These are phyloP conservation scores for Anisogramma anomala DNA, from an alignment of 2,329 filamentous ascomycete species.

Conservation along the genomic window DNA sequence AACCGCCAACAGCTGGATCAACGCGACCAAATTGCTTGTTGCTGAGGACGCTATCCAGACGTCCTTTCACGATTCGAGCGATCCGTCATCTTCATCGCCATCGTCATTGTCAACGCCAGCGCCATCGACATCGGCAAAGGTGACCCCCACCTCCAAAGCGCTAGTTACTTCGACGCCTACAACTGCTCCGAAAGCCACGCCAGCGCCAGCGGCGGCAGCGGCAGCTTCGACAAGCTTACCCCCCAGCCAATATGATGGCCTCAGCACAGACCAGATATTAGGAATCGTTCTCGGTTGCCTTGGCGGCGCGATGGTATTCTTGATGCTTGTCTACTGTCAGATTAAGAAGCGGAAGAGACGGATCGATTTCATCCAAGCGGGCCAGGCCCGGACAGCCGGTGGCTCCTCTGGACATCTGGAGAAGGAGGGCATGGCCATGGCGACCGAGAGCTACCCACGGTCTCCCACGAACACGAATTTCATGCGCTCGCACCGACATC, in stretches of 20 bases:
- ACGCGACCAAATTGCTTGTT: slow-evolving; percentile 53
- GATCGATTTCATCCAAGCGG: slow-evolving; percentile 37
- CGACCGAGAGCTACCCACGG: slow-evolving; percentile 30
- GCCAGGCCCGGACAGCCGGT: slow-evolving; percentile 32
- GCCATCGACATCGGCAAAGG: slow-evolving; percentile 21
- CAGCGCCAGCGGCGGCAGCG: slow-evolving; percentile 17
- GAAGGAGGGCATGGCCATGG: slow-evolving; percentile 40
- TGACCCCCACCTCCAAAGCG: slow-evolving; percentile 18
- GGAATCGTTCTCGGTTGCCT: slow-evolving; percentile 77
- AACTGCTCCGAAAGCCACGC: slow-evolving; percentile 18
- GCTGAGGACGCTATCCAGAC: slow-evolving; percentile 30
- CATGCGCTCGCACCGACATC: slow-evolving; percentile 40
- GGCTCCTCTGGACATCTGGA: slow-evolving; percentile 35
- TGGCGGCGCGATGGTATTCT: slow-evolving; percentile 56
- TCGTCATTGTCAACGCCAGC: no score
- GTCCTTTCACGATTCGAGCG: slow-evolving; percentile 23
- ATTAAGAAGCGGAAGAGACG: slow-evolving; percentile 50
- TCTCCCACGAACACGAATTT: slow-evolving; percentile 23
- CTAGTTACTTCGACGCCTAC: slow-evolving; percentile 19
- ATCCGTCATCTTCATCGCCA: no score
- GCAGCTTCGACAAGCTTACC: slow-evolving; percentile 12
- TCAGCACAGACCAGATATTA: slow-evolving; percentile 48
- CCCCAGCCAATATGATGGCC: slow-evolving; percentile 21
- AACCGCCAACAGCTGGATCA: slow-evolving; percentile 64
- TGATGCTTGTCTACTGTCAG: slow-evolving; percentile 61